Evolutionary conservation across 2,329 filamentous ascomycete genomes (phyloP).

Genomic region (Claviceps cyperi): DNA sequence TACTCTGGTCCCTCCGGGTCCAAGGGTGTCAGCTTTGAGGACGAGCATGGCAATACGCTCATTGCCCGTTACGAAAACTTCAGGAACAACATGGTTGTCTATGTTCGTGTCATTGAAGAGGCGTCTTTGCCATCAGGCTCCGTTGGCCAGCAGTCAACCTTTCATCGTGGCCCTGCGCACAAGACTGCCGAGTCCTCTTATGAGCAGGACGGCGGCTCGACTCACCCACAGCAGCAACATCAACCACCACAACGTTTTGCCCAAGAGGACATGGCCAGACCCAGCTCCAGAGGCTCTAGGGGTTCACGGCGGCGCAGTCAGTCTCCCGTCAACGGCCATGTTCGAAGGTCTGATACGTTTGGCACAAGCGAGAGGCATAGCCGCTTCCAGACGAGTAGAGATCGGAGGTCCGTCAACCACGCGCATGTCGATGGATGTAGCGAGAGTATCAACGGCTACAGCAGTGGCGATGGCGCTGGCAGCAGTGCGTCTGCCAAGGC

Average conservation of each 20-base stretch:
- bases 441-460: conserved; percentile 62
- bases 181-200: conserved; percentile 28
- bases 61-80: conserved; percentile 97
- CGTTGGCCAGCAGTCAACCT: conserved; percentile 34
- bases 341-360: conserved; percentile 63
- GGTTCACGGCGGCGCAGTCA: conserved; percentile 63
- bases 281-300: conserved; percentile 56
- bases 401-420: conserved; percentile 33
- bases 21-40: conserved; percentile 88
- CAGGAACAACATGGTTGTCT: conserved; percentile 78
- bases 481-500: conserved; percentile 58
- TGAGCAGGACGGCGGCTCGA: conserved; percentile 35
- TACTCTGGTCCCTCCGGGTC: conserved; percentile 59
- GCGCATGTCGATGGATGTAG: conserved; percentile 43
- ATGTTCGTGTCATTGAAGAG: conserved; percentile 70
- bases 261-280: conserved; percentile 47
- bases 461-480: conserved; percentile 72
- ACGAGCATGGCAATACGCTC: conserved; percentile 73
- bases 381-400: conserved; percentile 56
- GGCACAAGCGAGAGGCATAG: conserved; percentile 48
- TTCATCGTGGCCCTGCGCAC: conserved; percentile 32
- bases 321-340: conserved; percentile 55
- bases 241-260: conserved; percentile 36
- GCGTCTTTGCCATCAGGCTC: conserved; percentile 29
- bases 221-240: conserved; percentile 14